Percentiles rank a stretch among this genome's conserved stretches.
These are phyloP conservation scores for Beauveria sp. DNA, from an alignment of 2,329 filamentous ascomycete genomes.

Conservation along the genomic window DNA sequence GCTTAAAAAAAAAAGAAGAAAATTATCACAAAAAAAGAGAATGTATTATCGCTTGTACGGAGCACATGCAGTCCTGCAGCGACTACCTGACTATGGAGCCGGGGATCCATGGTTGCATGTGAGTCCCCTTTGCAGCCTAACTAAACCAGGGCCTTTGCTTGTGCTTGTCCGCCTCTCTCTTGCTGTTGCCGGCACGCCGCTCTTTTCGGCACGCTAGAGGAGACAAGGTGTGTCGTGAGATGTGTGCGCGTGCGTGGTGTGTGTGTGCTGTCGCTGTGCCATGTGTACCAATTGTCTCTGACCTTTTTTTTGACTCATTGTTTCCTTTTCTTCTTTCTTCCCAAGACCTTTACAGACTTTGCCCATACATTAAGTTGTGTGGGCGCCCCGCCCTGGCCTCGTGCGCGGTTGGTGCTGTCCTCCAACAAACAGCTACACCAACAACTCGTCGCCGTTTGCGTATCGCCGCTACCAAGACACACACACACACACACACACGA, in stretches of 20 bases:
- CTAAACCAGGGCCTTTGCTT: not conserved
- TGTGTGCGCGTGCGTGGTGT: not conserved
- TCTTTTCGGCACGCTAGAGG: not conserved
- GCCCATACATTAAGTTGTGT: not conserved
- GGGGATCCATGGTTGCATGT: too few species aligned
- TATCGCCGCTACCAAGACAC: not conserved
- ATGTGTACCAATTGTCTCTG: not conserved
- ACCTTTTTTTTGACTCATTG: not conserved
- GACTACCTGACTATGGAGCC: too few species aligned
- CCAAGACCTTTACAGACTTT: not conserved
- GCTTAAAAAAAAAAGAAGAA: not conserved
- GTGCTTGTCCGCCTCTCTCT: not conserved
- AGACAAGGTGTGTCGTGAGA: constrained; percentile 1
- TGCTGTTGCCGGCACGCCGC: not conserved
- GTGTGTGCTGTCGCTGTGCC: not conserved
- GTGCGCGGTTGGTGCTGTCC: not conserved
- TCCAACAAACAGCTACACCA: not conserved
- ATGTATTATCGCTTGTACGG: not conserved
- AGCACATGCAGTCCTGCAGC: not conserved
- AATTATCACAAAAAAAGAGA: not conserved
- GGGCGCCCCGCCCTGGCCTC: too few species aligned
- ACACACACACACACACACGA: not conserved
- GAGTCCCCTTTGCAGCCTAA: not conserved
- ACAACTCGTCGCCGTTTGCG: not conserved
- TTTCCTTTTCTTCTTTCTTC: not conserved